A percentile compares a stretch with the other conserved stretches of the same genome.
Conservation (phyloP, 1,284 basidiomycete genomes). For the Sporisorium scitamineum region DNA sequence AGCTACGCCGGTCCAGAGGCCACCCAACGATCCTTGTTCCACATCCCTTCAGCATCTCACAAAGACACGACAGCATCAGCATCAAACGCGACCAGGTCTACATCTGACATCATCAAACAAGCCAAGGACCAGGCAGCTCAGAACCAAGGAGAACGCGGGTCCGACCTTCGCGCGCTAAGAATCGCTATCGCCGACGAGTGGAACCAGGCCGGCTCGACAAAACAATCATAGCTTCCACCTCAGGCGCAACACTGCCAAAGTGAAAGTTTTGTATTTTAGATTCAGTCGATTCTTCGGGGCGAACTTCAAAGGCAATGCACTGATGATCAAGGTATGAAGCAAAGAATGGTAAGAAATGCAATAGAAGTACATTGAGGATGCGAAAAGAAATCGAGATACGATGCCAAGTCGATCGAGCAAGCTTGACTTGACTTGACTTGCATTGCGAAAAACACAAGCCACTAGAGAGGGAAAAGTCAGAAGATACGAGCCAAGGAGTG, state of each 20-base stretch:
- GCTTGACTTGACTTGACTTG: too few species aligned
- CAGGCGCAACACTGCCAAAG: neutral
- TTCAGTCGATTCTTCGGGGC: neutral
- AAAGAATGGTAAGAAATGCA: conserved; percentile 14
- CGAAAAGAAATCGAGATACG: conserved; percentile 1
- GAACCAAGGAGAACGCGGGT: conserved; percentile 22
- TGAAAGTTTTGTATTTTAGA: neutral
- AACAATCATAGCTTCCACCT: conserved; percentile 4
- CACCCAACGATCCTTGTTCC: conserved; percentile 36
- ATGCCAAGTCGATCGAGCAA: neutral
- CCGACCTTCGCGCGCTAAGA: conserved; percentile 30
- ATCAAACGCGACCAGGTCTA: conserved; percentile 7
- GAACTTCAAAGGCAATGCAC: neutral
- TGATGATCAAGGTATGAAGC: neutral
- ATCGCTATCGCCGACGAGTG: conserved; percentile 41
- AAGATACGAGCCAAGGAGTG: neutral
- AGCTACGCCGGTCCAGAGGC: conserved; percentile 32
- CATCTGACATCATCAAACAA: conserved; percentile 25
- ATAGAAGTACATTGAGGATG: conserved; percentile 35
- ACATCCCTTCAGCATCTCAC: conserved; percentile 37
- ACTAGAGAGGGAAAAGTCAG: neutral
- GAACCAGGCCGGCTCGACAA: conserved; percentile 23
- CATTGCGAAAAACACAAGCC: too few species aligned
- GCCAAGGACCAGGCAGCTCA: conserved; percentile 21
- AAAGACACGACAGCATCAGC: neutral